Evolutionary conservation across 306 rosid species (phyloP).

Genomic region (Trifolium pratense): DNA sequence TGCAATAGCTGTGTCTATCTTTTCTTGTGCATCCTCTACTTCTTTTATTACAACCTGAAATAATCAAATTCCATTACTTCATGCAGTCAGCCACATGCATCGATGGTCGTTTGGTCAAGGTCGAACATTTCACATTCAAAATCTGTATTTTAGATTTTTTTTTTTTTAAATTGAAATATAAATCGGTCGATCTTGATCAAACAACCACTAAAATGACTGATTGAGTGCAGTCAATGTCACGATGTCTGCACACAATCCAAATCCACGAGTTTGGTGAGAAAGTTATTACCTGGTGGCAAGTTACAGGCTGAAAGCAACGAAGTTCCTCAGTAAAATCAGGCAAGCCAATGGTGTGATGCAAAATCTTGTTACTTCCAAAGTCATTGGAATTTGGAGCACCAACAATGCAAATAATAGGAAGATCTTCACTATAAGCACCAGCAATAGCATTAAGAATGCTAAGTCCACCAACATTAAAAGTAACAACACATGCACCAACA

Average conservation of each 20-base stretch:
- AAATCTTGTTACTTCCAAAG: not conserved
- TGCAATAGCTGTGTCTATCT: conserved; percentile 37
- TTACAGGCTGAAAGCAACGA: conserved; percentile 27
- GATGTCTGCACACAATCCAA: too few species aligned
- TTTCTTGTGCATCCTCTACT: conserved; percentile 37
- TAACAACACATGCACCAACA: conserved; percentile 29
- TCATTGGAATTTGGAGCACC: conserved; percentile 30
- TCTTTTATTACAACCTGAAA: conserved; percentile 20
- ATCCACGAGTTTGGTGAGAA: not conserved
- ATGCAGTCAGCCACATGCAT: too few species aligned
- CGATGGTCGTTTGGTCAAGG: too few species aligned
- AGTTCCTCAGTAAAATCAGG: conserved; percentile 14
- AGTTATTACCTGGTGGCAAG: conserved; percentile 16
- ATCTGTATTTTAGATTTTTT: too few species aligned
- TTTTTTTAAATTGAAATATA: too few species aligned
- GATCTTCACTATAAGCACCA: conserved; percentile 40
- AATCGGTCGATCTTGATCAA: too few species aligned
- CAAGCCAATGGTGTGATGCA: conserved; percentile 24
- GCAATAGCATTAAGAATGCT: conserved; percentile 38
- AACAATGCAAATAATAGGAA: conserved; percentile 39
- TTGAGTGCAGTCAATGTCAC: too few species aligned
- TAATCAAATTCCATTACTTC: too few species aligned
- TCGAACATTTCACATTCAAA: too few species aligned
- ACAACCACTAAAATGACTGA: too few species aligned
- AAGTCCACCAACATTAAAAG: conserved; percentile 34